Conservation (phyloP, 2,329 filamentous ascomycete genomes). For the Leptographium wingfieldii region DNA sequence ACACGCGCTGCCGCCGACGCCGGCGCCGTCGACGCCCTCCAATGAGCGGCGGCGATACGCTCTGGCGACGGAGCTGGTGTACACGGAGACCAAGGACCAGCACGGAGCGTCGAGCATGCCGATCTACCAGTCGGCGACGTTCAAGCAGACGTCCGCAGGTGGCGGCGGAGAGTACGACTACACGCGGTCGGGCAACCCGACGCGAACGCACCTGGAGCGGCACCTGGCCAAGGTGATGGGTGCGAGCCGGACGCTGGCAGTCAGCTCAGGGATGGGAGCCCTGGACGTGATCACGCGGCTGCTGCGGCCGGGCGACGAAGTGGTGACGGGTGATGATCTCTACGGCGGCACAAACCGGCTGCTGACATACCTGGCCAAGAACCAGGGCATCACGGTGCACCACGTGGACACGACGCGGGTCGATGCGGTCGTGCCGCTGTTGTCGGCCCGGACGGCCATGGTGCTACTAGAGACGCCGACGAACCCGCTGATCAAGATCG, state of each 20-base stretch:
- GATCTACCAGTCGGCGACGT: constrained; percentile 97
- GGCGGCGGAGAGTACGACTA: constrained; percentile 94
- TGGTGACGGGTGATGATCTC: constrained; percentile 91
- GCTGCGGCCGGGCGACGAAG: constrained; percentile 85
- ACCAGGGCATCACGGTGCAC: constrained; percentile 85
- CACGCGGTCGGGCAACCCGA: constrained; percentile 94
- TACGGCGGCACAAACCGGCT: constrained; percentile 93
- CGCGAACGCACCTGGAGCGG: constrained; percentile 86
- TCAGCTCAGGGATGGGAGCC: constrained; percentile 94
- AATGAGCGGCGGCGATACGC: constrained; percentile 76
- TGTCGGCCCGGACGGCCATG: constrained; percentile 81
- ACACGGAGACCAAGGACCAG: constrained; percentile 91
- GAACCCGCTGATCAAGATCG: constrained; percentile 96
- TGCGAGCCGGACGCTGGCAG: constrained; percentile 77
- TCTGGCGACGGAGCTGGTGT: constrained; percentile 90
- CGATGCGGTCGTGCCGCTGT: constrained; percentile 52
- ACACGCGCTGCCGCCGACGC: constrained; percentile 78
- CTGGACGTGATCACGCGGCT: constrained; percentile 91
- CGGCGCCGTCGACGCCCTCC: constrained; percentile 80
- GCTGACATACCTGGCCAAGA: constrained; percentile 78
- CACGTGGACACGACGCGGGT: constrained; percentile 88
- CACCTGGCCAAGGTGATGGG: constrained; percentile 99
- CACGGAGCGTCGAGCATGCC: constrained; percentile 94
- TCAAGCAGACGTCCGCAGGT: constrained; percentile 76
- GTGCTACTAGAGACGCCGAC: constrained; percentile 93